These are phyloP conservation scores for Tylopilus balloui DNA, from an alignment of 768 basidiomycete species.

Conservation along the genomic window DNA sequence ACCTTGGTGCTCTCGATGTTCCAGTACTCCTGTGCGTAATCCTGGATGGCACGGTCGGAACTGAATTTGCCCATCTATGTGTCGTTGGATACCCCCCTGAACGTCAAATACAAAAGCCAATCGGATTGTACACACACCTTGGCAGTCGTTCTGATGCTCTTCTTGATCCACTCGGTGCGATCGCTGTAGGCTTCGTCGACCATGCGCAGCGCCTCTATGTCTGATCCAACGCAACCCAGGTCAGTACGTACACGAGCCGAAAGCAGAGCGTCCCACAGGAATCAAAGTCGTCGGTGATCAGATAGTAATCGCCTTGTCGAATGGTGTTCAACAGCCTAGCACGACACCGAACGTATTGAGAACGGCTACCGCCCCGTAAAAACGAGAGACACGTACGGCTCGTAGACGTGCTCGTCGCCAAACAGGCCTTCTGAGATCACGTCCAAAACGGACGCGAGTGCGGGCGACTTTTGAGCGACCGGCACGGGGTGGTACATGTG, in stretches of 20 bases:
- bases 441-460: slow-evolving; percentile 74
- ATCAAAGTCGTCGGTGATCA: slow-evolving; percentile 91
- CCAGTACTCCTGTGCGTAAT: slow-evolving; percentile 89
- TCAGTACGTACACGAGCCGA: not conserved
- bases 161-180: slow-evolving; percentile 85
- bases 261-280: slow-evolving; percentile 56
- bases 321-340: slow-evolving; percentile 69
- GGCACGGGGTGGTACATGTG: slow-evolving; percentile 81
- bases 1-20: slow-evolving; percentile 55
- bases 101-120: slow-evolving; percentile 60
- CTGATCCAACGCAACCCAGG: slow-evolving; percentile 31
- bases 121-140: slow-evolving; percentile 42
- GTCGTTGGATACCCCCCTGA: slow-evolving; percentile 41
- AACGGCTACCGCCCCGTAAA: not conserved
- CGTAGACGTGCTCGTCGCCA: slow-evolving; percentile 76
- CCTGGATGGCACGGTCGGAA: slow-evolving; percentile 87
- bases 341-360: slow-evolving; percentile 20
- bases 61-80: slow-evolving; percentile 91
- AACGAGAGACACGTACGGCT: slow-evolving; percentile 55
- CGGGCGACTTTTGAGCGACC: slow-evolving; percentile 78
- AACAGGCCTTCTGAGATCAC: slow-evolving; percentile 75
- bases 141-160: slow-evolving; percentile 78
- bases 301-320: slow-evolving; percentile 70
- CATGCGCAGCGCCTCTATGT: slow-evolving; percentile 78
- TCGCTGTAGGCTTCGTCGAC: slow-evolving; percentile 88